Evolutionary conservation across 495 filamentous ascomycete genomes (phyloP), one percentile per base, ranked within the genome.

Genomic region (Staphylotrichum longicolle): DNA sequence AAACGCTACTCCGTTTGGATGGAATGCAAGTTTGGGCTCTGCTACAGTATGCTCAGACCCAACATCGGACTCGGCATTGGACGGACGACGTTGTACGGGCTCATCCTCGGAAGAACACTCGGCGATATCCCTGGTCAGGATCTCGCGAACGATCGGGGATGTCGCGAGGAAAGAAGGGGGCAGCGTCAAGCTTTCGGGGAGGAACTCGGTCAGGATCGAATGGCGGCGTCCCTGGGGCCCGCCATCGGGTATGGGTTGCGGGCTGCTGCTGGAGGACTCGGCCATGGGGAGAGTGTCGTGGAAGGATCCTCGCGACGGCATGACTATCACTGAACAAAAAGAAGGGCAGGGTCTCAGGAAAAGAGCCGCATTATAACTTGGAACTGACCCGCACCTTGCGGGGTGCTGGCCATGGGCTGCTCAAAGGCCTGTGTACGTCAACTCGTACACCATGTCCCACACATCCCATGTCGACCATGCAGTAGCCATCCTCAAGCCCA

Each of bases 121-220:
- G 33, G 82, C 82, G 9, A 91, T 68, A 68, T 93, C 90, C 40
- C 82, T 80, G 6, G 84, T 83, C 72, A 92, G 83, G 30, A 88
- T 85, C 37, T 84, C 80, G 51, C 86, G 82, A 1, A 85, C 88
- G 42, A 89, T 79, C 7, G 86, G 85, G 1, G 85, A 62, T 4
- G 66, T 69, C 7, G 32, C 58, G 44, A 69, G 50, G 39, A 66
- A 69, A 2, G 61, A 85, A 4, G 58, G 46, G 2, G 63, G 60
- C 7, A 62, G 44, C 2, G 66, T 53, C n/a, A 69, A 34, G 37
- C 54, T 64, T 20, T 64, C 66, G 12, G 66, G 61, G n/a, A 69
- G 32, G 15, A 63, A 58, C 1, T 65, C 45, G 7, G 66, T 44
- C 6, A 68, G 40, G 12, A 68, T 55, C 7, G 66, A 68, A 4